These are phyloP conservation scores for Neofusicoccum laricinum DNA, from an alignment of 2,329 filamentous ascomycete genomes.

Conservation along the genomic window DNA sequence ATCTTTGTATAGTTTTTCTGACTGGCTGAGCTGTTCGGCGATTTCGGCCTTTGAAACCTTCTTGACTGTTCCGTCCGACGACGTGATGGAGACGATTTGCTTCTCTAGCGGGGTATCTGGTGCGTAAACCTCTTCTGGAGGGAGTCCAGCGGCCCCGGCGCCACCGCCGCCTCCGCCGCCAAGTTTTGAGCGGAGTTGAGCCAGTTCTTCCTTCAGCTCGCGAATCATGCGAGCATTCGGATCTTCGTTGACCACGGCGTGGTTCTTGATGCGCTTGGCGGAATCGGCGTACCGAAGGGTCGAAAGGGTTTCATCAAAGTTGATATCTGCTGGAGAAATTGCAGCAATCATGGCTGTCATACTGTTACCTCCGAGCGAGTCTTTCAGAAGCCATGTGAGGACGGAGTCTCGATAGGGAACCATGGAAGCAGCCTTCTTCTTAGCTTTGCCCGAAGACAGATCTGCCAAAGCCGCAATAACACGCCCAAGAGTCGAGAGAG, in stretches of 20 bases:
- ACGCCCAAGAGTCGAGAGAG: slow-evolving; percentile 90
- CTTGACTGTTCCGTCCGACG: slow-evolving; percentile 80
- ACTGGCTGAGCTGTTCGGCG: slow-evolving; percentile 91
- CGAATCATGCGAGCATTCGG: slow-evolving; percentile 98
- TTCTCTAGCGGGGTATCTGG: slow-evolving; percentile 90
- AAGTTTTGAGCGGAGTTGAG: slow-evolving; percentile 81
- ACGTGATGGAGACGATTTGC: slow-evolving; percentile 92
- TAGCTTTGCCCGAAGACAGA: slow-evolving; percentile 75
- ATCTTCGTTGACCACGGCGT: slow-evolving; percentile 98
- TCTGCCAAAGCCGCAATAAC: slow-evolving; percentile 96
- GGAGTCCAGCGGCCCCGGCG: slow-evolving; percentile 41
- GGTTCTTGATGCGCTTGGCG: slow-evolving; percentile 99
- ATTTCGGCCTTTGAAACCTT: slow-evolving; percentile 99
- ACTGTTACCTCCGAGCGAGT: slow-evolving; percentile 95
- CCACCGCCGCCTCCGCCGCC: slow-evolving; percentile 44
- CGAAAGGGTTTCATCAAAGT: slow-evolving; percentile 95
- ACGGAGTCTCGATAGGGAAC: slow-evolving; percentile 98
- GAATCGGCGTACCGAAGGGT: slow-evolving; percentile 96
- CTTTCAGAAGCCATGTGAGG: slow-evolving; percentile 93
- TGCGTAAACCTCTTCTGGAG: slow-evolving; percentile 80
- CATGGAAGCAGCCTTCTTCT: slow-evolving; percentile 74
- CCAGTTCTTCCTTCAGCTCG: slow-evolving; percentile 92
- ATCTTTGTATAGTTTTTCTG: slow-evolving; percentile 92
- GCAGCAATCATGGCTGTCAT: slow-evolving; percentile 99
- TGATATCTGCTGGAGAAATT: slow-evolving; percentile 97